These are phyloP conservation scores for Aspergillus arachidicola DNA, from an alignment of 2,329 filamentous ascomycete species.

Conservation along the genomic window DNA sequence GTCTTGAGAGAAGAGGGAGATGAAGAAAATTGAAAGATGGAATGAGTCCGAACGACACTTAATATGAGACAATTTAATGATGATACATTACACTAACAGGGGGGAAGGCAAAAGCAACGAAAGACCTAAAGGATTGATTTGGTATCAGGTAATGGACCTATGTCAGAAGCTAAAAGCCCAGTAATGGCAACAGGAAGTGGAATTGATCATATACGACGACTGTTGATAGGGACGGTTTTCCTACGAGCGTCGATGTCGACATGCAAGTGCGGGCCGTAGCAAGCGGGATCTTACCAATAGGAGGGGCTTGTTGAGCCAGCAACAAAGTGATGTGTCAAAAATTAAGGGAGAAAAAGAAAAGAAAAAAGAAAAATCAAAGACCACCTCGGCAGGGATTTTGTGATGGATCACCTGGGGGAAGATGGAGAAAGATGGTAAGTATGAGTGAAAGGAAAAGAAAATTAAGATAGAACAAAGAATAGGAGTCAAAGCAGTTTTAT, in stretches of 20 bases:
- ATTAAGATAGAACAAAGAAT: too few species aligned
- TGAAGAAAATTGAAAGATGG: neutral
- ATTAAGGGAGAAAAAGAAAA: neutral
- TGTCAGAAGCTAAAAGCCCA: neutral
- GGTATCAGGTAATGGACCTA: neutral
- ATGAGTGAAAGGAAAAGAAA: too few species aligned
- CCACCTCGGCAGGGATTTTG: neutral
- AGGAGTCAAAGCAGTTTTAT: too few species aligned
- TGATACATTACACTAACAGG: constrained; percentile 2
- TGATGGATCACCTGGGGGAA: neutral
- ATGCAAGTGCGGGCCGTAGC: constrained; percentile 5
- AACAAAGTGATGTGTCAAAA: constrained; percentile 10
- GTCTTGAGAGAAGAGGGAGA: neutral
- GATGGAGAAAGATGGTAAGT: neutral
- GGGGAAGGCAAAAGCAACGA: neutral
- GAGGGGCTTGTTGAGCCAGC: neutral
- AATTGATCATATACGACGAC: neutral
- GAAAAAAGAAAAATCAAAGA: neutral
- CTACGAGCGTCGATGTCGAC: neutral
- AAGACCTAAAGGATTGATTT: neutral
- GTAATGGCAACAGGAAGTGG: neutral
- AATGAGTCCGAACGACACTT: constrained; percentile 36
- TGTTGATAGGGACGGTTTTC: neutral
- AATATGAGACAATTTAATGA: constrained; percentile 6
- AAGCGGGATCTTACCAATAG: constrained; percentile 7